Base-by-base conservation (phyloP, 2,329 filamentous ascomycete species). In the Trichothecium sympodiale region DNA sequence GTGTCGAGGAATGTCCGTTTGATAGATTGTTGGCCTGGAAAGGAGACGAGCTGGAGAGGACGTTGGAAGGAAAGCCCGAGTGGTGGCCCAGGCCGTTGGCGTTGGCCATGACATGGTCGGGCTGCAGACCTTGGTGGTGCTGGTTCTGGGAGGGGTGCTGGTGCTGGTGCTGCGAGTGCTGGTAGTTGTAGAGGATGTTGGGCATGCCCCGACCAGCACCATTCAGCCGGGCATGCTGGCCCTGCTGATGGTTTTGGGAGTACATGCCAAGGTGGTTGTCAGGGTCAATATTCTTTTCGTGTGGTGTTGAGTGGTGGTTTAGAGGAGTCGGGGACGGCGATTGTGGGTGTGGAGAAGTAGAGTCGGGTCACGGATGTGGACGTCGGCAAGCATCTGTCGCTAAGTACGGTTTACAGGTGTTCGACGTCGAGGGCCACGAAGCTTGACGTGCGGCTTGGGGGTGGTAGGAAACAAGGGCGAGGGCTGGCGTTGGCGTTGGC, bases 211-310 rank as follows among this genome's bases (percentile, higher is more conserved):
- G 55, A 23, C 59, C 59, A 41, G 54, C 55, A 61, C 59, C 59
- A 53, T 86, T 87, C 59, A 86, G 72, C 61, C 83, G 78, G 61
- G 73, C 74, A 64, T 79, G 79, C 56, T 85, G 82, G 56, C 77
- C 76, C 62, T 80, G 77, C 55, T 83, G 77, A 55, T 73, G 77
- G 54, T 69, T 69, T 58, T 83, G 78, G 53, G 75, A 77, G 67
- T 80, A 87, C 82, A 87, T 87, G 56, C 69, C 69, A 58, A 39
- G 41, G 36, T 44, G 41, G 39, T 38, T 33, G 37, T 37, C 40
- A 36, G 38, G 38, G 43, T 37, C 36, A n/a, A n/a, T n/a, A 38
- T 40, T 33, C 32, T 36, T 25, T 5, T 20, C 8, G 16, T 13
- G 10, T 9, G 17, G 15, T 8, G 14, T 10, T 15, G 17, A 13